Conservation (phyloP, 495 filamentous ascomycete species). For the Podospora pseudoanserina region DNA sequence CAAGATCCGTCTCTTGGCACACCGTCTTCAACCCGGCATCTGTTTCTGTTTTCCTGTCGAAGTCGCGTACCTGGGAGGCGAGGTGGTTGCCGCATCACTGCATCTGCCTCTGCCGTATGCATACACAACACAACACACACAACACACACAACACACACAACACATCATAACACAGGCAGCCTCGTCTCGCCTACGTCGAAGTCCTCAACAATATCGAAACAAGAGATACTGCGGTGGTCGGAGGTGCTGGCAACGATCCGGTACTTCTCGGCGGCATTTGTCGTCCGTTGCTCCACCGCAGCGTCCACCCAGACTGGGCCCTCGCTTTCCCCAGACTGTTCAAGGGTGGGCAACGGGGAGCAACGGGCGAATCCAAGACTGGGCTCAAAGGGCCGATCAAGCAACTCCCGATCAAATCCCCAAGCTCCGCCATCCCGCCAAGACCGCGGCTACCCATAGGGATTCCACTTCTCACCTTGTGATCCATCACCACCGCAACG, state of each 20-base stretch:
- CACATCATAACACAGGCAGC: neutral
- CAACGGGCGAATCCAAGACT: neutral
- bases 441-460: neutral
- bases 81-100: neutral
- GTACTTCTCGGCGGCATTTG: neutral
- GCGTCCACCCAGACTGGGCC: neutral
- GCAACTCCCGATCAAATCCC: neutral
- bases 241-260: no score
- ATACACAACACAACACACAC: neutral
- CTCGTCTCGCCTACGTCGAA: neutral
- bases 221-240: neutral
- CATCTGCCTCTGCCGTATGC: constrained; percentile 2
- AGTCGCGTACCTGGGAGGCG: neutral
- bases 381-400: neutral
- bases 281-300: neutral
- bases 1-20: neutral
- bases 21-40: neutral
- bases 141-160: neutral
- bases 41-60: neutral
- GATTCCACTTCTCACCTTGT: neutral
- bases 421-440: neutral
- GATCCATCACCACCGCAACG: neutral
- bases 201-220: neutral
- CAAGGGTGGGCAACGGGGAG: neutral
- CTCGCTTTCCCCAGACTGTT: neutral